Conservation (phyloP, 345 rosid species). For the Hibiscus mutabilis region DNA sequence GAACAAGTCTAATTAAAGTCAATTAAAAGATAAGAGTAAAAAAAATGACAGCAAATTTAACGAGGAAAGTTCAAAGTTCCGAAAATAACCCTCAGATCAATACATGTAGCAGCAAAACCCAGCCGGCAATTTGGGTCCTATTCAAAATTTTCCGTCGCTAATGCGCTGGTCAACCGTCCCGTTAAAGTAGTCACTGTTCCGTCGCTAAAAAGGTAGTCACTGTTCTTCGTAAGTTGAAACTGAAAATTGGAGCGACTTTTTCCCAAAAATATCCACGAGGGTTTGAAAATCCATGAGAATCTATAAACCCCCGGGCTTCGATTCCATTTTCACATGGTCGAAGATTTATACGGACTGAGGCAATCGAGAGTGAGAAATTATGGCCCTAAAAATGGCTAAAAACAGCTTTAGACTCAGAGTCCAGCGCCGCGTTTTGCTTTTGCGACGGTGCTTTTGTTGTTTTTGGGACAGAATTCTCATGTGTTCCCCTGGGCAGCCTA, state of each 20-base stretch:
- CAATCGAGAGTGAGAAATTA: conserved; percentile 11
- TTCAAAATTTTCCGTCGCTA: too few relatives aligned
- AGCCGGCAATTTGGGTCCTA: neutral
- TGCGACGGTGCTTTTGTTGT: conserved; percentile 47
- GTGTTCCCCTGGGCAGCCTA: conserved; percentile 44
- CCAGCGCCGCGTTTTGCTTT: conserved; percentile 38
- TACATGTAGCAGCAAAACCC: too few relatives aligned
- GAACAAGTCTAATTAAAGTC: too few relatives aligned
- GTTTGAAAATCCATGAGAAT: neutral
- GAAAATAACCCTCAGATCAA: too few relatives aligned
- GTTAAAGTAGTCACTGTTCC: conserved; percentile 29
- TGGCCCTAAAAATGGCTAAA: conserved; percentile 25
- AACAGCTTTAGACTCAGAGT: conserved; percentile 34
- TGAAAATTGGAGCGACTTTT: neutral
- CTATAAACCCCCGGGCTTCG: neutral
- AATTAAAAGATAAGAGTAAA: too few relatives aligned
- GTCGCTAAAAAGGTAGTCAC: conserved; percentile 12
- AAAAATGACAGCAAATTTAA: too few relatives aligned
- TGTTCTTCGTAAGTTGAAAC: conserved; percentile 3
- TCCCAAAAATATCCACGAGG: conserved; percentile 19
- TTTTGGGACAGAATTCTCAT: conserved; percentile 37
- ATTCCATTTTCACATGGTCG: conserved; percentile 19
- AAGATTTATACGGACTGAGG: conserved; percentile 8
- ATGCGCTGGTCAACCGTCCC: conserved; percentile 24
- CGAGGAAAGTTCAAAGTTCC: too few relatives aligned